These are phyloP conservation scores for Apiospora koreana DNA, from an alignment of 2,329 filamentous ascomycete genomes.

Conservation along the genomic window DNA sequence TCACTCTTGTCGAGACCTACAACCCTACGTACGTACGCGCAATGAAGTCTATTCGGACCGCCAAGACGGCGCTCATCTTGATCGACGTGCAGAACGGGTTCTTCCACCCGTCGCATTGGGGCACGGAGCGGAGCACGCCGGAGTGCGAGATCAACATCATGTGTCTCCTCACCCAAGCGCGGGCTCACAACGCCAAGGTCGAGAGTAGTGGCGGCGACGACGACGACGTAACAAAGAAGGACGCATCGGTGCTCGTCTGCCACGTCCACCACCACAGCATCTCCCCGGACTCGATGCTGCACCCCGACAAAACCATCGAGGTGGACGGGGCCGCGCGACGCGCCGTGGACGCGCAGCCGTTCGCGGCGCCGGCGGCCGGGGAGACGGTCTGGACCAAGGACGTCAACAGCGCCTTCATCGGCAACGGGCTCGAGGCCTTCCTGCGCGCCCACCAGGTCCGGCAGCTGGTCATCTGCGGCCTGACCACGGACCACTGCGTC, in stretches of 20 bases:
- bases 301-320: slow-evolving; percentile 31
- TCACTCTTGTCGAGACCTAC: too few relatives aligned
- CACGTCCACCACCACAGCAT: slow-evolving; percentile 47
- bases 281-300: slow-evolving; percentile 34
- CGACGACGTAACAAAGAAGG: slow-evolving; percentile 14
- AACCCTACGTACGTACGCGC: background rate
- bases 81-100: slow-evolving; percentile 50
- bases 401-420: slow-evolving; percentile 49
- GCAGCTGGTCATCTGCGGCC: slow-evolving; percentile 41
- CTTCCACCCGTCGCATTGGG: slow-evolving; percentile 39
- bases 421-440: slow-evolving; percentile 40
- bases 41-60: slow-evolving; percentile 21
- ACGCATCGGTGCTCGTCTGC: slow-evolving; percentile 35
- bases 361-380: slow-evolving; percentile 28
- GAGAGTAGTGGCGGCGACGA: too few relatives aligned
- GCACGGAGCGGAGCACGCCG: slow-evolving; percentile 43
- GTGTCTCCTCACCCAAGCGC: slow-evolving; percentile 36
- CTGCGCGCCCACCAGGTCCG: slow-evolving; percentile 34
- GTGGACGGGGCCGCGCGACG: slow-evolving; percentile 26
- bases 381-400: slow-evolving; percentile 44
- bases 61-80: slow-evolving; percentile 44
- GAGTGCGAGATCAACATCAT: slow-evolving; percentile 43
- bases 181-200: slow-evolving; percentile 20
- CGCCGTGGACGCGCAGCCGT: slow-evolving; percentile 31
- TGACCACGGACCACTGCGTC: slow-evolving; percentile 52